Conservation (phyloP, 2,329 filamentous ascomycete genomes). For the Tolypocladium tundrense region DNA sequence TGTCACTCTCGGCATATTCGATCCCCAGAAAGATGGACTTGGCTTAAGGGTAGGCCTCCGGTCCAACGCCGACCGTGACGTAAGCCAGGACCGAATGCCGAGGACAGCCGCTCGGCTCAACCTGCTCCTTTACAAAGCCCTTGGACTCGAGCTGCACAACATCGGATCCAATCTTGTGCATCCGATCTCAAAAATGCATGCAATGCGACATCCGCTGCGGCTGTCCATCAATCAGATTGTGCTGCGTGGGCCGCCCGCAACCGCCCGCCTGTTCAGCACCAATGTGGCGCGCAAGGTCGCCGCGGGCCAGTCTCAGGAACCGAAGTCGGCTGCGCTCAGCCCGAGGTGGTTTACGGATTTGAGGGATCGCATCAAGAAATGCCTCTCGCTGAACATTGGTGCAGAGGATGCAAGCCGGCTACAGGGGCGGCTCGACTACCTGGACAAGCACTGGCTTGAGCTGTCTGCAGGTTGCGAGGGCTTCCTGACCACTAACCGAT, state of each 20-base stretch:
- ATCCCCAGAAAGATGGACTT: too few relatives aligned
- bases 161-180: not conserved
- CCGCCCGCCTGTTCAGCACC: not conserved
- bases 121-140: not conserved
- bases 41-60: not conserved
- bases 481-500: constrained; percentile 51
- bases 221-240: not conserved
- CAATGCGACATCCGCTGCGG: not conserved
- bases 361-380: constrained; percentile 10
- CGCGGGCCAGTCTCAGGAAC: not conserved
- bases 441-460: constrained; percentile 52
- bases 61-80: not conserved
- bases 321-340: constrained; percentile 5
- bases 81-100: not conserved
- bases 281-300: not conserved
- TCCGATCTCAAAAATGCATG: not conserved
- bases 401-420: constrained; percentile 2
- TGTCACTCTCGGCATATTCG: not conserved
- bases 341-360: constrained; percentile 18
- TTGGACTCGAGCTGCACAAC: not conserved
- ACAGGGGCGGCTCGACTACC: constrained; percentile 6
- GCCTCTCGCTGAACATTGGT: not conserved
- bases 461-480: constrained; percentile 66
- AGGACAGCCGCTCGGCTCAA: not conserved
- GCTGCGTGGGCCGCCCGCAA: not conserved